These are phyloP conservation scores for Trichoderma polysporum DNA, from an alignment of 2,329 filamentous ascomycete species.

Conservation along the genomic window DNA sequence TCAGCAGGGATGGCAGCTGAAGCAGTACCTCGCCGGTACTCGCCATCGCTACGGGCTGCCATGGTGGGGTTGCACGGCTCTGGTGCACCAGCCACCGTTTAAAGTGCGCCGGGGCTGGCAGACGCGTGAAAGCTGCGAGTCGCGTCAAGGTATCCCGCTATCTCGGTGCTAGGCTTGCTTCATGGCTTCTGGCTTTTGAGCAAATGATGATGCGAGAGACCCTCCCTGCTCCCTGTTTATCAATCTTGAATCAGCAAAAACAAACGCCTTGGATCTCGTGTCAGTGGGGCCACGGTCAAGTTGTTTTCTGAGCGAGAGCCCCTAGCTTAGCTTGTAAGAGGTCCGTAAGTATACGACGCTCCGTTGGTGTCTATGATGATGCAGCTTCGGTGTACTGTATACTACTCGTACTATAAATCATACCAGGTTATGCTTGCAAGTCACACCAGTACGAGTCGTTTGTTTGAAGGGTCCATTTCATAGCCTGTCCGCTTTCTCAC, in stretches of 20 bases:
- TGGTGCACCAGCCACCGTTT: constrained; percentile 22
- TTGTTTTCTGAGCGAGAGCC: background rate
- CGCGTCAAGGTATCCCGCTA: constrained; percentile 27
- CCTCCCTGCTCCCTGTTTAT: constrained; percentile 7
- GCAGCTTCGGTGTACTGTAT: background rate
- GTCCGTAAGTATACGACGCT: background rate
- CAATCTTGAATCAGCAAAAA: constrained; percentile 20
- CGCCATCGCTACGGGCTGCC: background rate
- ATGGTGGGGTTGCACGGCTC: constrained; percentile 11
- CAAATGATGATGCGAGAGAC: constrained; percentile 10
- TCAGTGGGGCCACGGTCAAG: background rate
- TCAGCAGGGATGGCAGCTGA: background rate
- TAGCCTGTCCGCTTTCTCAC: background rate
- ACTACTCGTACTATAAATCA: background rate
- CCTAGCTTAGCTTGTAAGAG: too few relatives aligned
- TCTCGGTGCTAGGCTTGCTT: background rate
- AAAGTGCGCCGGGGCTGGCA: constrained; percentile 10
- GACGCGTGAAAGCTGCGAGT: constrained; percentile 27
- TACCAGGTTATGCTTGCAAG: background rate
- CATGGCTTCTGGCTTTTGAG: background rate
- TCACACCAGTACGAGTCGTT: background rate
- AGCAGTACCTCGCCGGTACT: constrained; percentile 17
- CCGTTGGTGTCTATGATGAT: background rate
- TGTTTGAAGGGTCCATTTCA: background rate
- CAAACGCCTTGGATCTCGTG: constrained; percentile 16